Conservation (phyloP, 805 yeast genomes). For the Schwanniomyces vanrijiae region DNA sequence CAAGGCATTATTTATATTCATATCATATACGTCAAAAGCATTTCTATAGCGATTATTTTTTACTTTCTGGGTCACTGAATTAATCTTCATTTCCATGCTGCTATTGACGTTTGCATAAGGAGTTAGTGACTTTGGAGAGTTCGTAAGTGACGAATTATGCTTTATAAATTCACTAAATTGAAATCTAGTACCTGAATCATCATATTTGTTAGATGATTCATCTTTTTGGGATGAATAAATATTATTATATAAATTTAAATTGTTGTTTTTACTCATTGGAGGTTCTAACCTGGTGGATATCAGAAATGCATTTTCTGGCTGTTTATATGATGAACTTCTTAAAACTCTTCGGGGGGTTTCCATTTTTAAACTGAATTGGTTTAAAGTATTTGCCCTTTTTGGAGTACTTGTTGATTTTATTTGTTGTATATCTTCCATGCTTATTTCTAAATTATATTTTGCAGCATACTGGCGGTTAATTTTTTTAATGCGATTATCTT, state of each 20-base stretch:
- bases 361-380: not conserved
- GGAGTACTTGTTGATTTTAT: not conserved
- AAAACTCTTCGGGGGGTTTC: not conserved
- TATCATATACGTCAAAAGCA: not conserved
- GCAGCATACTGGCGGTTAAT: conserved; percentile 6
- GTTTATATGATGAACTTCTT: not conserved
- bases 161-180: conserved; percentile 2
- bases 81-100: not conserved
- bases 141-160: not conserved
- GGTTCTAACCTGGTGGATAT: not conserved
- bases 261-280: not conserved
- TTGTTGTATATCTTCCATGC: not conserved
- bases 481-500: not conserved
- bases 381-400: not conserved
- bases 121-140: not conserved
- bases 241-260: conserved; percentile 7
- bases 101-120: not conserved
- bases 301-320: not conserved
- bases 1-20: not conserved
- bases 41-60: not conserved
- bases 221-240: conserved; percentile 3
- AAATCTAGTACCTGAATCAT: not conserved
- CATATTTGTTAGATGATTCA: not conserved
- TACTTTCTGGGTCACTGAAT: not conserved
- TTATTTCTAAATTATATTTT: not conserved